A percentile compares a stretch with the other conserved stretches of the same genome.
Conservation (phyloP, 495 filamentous ascomycete genomes). For the Gamarada debralockiae region DNA sequence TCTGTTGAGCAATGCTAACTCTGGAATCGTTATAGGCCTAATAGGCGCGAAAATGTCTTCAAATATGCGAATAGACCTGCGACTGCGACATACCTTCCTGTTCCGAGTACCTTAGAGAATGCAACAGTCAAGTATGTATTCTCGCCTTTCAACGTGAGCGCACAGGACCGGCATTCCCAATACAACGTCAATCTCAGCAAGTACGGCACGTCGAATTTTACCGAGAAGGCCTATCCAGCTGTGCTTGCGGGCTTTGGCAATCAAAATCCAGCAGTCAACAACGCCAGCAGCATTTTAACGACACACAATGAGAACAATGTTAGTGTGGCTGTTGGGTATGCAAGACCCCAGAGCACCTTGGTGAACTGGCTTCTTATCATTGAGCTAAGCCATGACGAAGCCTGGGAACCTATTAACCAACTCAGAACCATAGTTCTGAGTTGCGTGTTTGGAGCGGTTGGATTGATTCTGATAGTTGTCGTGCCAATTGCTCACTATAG, state of each 20-base stretch:
- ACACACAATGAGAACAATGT: slow-evolving; percentile 64
- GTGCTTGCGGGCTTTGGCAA: slow-evolving; percentile 49
- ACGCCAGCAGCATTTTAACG: slow-evolving; percentile 59
- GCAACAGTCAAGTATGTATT: slow-evolving; percentile 39
- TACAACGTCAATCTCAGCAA: slow-evolving; percentile 26
- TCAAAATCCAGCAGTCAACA: slow-evolving; percentile 44
- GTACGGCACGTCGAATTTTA: slow-evolving; percentile 47
- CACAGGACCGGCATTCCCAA: slow-evolving; percentile 22
- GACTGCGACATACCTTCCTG: slow-evolving; percentile 5
- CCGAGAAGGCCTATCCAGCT: slow-evolving; percentile 51
- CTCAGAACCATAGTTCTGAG: slow-evolving; percentile 74
- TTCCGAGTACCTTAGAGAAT: slow-evolving; percentile 15
- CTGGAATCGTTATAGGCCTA: too few species aligned
- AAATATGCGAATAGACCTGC: slow-evolving; percentile 23
- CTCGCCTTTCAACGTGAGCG: slow-evolving; percentile 26
- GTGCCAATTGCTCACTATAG: slow-evolving; percentile 75
- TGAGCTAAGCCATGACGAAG: slow-evolving; percentile 70
- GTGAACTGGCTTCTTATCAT: slow-evolving; percentile 79
- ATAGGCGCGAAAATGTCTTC: slow-evolving; percentile 61
- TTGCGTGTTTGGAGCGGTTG: slow-evolving; percentile 80
- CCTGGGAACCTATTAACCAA: slow-evolving; percentile 66
- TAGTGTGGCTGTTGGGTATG: slow-evolving; percentile 67
- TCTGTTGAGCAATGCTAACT: too few species aligned
- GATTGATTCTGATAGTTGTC: slow-evolving; percentile 60
- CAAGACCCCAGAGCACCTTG: slow-evolving; percentile 56